A percentile compares a stretch with the other conserved stretches of the same genome.
phyloP scores from a whole-genome alignment of 2,329 filamentous ascomycete genomes.

The Fusarium nodosum region DNA sequence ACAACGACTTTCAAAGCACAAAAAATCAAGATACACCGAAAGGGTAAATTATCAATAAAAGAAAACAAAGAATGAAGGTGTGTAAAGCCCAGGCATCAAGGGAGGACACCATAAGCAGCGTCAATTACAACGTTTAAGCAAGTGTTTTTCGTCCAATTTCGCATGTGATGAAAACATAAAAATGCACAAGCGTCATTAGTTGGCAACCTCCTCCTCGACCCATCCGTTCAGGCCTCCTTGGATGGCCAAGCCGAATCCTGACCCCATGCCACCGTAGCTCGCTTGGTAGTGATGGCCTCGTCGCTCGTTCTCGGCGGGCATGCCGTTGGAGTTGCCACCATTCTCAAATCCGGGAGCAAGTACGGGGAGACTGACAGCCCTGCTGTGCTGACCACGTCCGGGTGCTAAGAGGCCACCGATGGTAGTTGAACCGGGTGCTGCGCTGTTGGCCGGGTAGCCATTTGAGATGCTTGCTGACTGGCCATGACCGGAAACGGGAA shows the following conservation, averaged over 20 bases:
- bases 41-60: slow-evolving; percentile 52
- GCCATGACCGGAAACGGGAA: slow-evolving; percentile 72
- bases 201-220: slow-evolving; percentile 76
- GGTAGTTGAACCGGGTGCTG: slow-evolving; percentile 72
- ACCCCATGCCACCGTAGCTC: slow-evolving; percentile 71
- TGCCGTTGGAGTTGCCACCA: slow-evolving; percentile 65
- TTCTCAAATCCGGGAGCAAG: slow-evolving; percentile 75
- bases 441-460: slow-evolving; percentile 68
- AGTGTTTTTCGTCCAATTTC: slow-evolving; percentile 53
- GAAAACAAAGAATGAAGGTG: slow-evolving; percentile 50
- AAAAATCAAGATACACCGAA: slow-evolving; percentile 50
- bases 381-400: slow-evolving; percentile 75
- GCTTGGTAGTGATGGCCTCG: slow-evolving; percentile 76
- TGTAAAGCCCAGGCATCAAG: slow-evolving; percentile 47
- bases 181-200: slow-evolving; percentile 57
- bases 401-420: slow-evolving; percentile 84
- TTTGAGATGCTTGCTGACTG: slow-evolving; percentile 76
- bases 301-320: slow-evolving; percentile 66
- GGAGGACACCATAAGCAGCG: slow-evolving; percentile 46
- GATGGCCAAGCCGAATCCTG: slow-evolving; percentile 72
- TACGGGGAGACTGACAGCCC: slow-evolving; percentile 88
- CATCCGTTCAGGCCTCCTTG: slow-evolving; percentile 75
- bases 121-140: slow-evolving; percentile 62
- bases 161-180: slow-evolving; percentile 44
- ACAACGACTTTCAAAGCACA: slow-evolving; percentile 44